Percentiles rank a stretch among this genome's conserved stretches.
phyloP scores from a whole-genome alignment of 2,329 filamentous ascomycete species.

The Fusarium begoniae region DNA sequence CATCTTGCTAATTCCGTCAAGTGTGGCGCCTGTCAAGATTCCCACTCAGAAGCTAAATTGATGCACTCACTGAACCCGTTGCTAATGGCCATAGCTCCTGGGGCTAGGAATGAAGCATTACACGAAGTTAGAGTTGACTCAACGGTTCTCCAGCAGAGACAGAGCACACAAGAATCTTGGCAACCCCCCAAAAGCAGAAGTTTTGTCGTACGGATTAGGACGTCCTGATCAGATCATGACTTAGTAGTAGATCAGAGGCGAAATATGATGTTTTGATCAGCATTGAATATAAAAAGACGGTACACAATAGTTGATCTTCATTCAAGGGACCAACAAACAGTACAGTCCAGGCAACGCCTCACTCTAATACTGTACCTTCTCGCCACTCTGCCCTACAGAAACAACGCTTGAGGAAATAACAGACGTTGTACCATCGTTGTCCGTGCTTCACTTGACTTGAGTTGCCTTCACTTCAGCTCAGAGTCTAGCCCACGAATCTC shows the following conservation, averaged over 20 bases:
- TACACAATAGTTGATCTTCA: background rate
- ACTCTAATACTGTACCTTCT: background rate
- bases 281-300: background rate
- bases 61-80: background rate
- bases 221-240: background rate
- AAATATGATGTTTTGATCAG: background rate
- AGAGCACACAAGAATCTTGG: background rate
- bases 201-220: constrained; percentile 4
- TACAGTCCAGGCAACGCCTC: background rate
- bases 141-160: constrained; percentile 1
- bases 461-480: background rate
- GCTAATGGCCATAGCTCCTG: constrained; percentile 10
- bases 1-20: constrained; percentile 15
- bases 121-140: background rate
- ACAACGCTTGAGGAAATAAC: constrained; percentile 6
- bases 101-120: constrained; percentile 10
- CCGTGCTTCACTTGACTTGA: constrained; percentile 5
- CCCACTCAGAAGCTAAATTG: constrained; percentile 17
- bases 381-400: constrained; percentile 8
- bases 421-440: constrained; percentile 2
- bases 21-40: constrained; percentile 12
- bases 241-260: background rate
- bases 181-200: background rate
- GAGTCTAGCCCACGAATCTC: background rate
- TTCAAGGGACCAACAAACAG: constrained; percentile 1